Evolutionary conservation across 2,329 filamentous ascomycete species (phyloP).

Genomic region (Exophiala phaeomuriformis): DNA sequence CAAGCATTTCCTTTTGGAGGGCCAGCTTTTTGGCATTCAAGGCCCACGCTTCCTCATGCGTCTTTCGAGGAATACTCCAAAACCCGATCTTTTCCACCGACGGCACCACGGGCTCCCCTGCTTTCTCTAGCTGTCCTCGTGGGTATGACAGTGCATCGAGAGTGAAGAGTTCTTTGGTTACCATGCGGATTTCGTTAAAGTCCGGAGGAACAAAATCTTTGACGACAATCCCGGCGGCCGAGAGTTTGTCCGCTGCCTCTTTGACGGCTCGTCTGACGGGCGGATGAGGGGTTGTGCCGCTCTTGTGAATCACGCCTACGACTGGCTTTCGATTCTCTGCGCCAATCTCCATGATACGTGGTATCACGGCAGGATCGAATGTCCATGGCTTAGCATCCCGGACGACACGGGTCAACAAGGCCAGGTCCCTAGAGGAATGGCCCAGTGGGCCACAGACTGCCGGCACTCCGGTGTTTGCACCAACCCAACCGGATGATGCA

Average conservation of each 20-base stretch:
- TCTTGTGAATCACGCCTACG: conserved; percentile 50
- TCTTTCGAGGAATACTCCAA: conserved; percentile 31
- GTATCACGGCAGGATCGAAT: conserved; percentile 44
- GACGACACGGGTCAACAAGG: conserved; percentile 38
- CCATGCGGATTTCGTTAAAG: conserved; percentile 29
- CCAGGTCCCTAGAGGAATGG: conserved; percentile 44
- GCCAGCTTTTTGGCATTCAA: conserved; percentile 32
- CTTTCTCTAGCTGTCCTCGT: conserved; percentile 29
- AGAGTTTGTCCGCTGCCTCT: conserved; percentile 39
- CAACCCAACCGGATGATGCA: conserved; percentile 6
- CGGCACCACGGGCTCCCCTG: conserved; percentile 31
- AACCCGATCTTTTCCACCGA: conserved; percentile 34
- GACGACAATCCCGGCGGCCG: conserved; percentile 29
- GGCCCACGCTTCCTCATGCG: conserved; percentile 32
- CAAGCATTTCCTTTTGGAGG: conserved; percentile 34
- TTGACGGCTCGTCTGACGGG: conserved; percentile 49
- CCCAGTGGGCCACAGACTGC: conserved; percentile 49
- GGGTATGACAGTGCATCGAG: conserved; percentile 34
- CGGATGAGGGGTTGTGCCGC: conserved; percentile 50
- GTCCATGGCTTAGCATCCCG: conserved; percentile 45
- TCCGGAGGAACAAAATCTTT: conserved; percentile 31
- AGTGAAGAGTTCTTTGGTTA: conserved; percentile 33
- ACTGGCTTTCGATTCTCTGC: conserved; percentile 45
- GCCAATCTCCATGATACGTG: conserved; percentile 34
- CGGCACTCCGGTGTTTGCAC: conserved; percentile 35